phyloP scores from a whole-genome alignment of 1,284 basidiomycete genomes.

The Sanghuangporus baumii region DNA sequence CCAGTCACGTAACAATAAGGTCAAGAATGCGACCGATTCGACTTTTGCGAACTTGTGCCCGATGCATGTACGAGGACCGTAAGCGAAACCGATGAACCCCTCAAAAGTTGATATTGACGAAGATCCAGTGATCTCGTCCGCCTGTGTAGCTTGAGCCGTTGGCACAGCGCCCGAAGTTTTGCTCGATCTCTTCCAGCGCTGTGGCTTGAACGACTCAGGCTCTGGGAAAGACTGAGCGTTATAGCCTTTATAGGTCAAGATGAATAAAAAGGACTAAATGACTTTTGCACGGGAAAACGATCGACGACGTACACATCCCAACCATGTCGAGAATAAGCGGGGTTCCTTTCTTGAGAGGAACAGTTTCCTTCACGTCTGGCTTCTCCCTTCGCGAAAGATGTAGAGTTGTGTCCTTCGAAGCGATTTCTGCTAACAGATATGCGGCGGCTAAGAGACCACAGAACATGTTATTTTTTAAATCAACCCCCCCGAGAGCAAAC shows the following conservation, averaged over 20 bases:
- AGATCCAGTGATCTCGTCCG: constrained; percentile 2
- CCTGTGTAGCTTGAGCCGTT: neutral
- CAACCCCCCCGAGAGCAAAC: neutral
- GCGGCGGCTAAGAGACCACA: constrained; percentile 11
- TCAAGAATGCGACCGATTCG: constrained; percentile 17
- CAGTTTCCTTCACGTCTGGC: neutral
- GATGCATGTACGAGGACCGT: constrained; percentile 20
- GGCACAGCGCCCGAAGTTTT: neutral
- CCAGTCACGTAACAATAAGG: constrained; percentile 17
- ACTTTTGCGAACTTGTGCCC: constrained; percentile 20
- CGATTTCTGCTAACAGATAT: constrained; percentile 5
- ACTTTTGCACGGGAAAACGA: neutral
- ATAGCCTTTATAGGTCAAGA: constrained; percentile 7
- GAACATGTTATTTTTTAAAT: neutral
- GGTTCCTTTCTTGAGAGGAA: constrained; percentile 8
- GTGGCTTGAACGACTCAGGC: constrained; percentile 19
- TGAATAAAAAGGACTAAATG: neutral
- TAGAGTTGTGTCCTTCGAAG: constrained; percentile 6
- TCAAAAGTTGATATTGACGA: constrained; percentile 13
- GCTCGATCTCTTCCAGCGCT: constrained; percentile 10
- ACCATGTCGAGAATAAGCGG: constrained; percentile 4
- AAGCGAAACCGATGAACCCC: constrained; percentile 19
- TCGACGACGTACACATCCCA: constrained; percentile 5
- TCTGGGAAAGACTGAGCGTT: constrained; percentile 20
- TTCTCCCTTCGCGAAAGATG: neutral